Percentiles rank a stretch among this genome's conserved stretches.
phyloP scores from a whole-genome alignment of 176 grass and related monocot genomes.

The Dendrocalamus sinicus region DNA sequence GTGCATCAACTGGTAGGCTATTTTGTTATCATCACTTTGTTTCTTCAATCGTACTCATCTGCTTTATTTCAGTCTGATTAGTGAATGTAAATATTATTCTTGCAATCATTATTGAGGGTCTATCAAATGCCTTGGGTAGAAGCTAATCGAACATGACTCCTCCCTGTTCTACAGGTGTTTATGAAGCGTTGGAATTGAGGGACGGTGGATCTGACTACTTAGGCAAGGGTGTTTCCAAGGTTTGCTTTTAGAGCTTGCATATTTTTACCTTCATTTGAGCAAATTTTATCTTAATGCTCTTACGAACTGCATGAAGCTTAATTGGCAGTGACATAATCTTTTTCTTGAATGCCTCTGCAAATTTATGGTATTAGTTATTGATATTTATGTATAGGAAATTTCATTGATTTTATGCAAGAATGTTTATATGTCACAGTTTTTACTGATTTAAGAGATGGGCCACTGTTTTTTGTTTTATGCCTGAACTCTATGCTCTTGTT shows the following conservation, averaged over 20 bases:
- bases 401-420: not conserved
- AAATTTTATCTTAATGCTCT: no score
- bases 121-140: not conserved
- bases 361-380: not conserved
- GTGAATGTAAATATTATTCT: not conserved
- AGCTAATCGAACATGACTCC: not conserved
- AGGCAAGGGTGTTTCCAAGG: slow-evolving; percentile 86
- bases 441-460: not conserved
- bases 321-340: not conserved
- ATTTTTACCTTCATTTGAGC: no score
- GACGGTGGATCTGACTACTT: slow-evolving; percentile 87
- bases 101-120: not conserved
- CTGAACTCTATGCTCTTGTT: no score
- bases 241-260: slow-evolving; percentile 6
- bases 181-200: slow-evolving; percentile 82
- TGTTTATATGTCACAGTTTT: not conserved
- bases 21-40: not conserved
- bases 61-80: not conserved
- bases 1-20: slow-evolving; percentile 76
- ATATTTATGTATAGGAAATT: not conserved
- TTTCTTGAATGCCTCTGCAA: not conserved
- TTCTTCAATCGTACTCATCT: not conserved
- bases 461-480: not conserved
- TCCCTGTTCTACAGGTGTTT: slow-evolving; percentile 54
- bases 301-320: no score